These are phyloP conservation scores for Gossypium schwendimanii DNA, from an alignment of 441 rosid genomes.

Conservation along the genomic window DNA sequence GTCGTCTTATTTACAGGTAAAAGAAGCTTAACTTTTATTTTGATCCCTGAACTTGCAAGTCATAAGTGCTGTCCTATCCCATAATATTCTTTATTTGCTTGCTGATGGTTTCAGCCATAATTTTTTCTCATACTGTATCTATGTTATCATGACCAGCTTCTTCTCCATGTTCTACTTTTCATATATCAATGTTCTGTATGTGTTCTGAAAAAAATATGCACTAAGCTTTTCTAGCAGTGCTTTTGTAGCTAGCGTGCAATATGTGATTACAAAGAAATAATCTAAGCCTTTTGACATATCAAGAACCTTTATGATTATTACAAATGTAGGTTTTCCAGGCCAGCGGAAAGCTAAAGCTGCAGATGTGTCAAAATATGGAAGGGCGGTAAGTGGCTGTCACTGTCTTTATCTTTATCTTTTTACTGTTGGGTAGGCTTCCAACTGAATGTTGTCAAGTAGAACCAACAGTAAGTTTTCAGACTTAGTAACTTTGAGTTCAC, in stretches of 20 bases:
- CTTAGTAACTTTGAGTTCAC: background rate
- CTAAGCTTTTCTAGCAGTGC: background rate
- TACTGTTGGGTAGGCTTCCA: background rate
- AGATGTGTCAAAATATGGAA: slow-evolving; percentile 30
- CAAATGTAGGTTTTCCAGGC: slow-evolving; percentile 25
- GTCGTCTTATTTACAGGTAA: slow-evolving; percentile 33
- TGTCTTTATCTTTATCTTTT: background rate
- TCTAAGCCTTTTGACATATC: background rate
- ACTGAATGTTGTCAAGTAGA: background rate
- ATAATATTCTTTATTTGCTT: background rate
- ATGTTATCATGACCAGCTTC: background rate
- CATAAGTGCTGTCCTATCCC: background rate
- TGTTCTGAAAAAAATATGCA: background rate
- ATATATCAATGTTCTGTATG: background rate
- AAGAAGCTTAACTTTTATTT: background rate
- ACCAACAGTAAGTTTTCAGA: background rate
- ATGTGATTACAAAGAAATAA: background rate
- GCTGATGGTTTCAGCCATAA: background rate
- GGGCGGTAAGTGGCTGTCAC: slow-evolving; percentile 22
- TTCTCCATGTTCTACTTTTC: background rate
- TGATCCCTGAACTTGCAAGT: background rate
- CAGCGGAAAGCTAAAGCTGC: slow-evolving; percentile 24
- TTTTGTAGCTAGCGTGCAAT: background rate
- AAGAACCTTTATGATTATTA: background rate
- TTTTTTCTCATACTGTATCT: background rate